phyloP scores from a whole-genome alignment of 2,329 filamentous ascomycete genomes.

The Scleromitrula shiraiana region DNA sequence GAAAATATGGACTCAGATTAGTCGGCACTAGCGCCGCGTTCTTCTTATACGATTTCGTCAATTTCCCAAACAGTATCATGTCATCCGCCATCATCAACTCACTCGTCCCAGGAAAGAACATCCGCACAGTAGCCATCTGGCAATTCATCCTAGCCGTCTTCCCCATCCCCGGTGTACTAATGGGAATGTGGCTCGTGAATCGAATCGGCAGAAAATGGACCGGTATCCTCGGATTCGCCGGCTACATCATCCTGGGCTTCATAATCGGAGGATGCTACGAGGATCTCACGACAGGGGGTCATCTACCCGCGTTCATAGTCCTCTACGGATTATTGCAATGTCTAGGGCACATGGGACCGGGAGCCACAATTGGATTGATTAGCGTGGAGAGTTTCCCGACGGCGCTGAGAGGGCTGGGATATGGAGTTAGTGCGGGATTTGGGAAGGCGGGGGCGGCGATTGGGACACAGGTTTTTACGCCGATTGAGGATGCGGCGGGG shows the following conservation, averaged over 20 bases:
- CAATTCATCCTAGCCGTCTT: constrained; percentile 30
- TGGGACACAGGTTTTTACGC: constrained; percentile 31
- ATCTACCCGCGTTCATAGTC: neutral
- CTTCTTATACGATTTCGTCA: constrained; percentile 33
- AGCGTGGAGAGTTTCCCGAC: constrained; percentile 30
- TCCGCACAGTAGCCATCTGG: constrained; percentile 31
- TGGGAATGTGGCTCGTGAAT: constrained; percentile 31
- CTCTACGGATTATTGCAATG: constrained; percentile 14
- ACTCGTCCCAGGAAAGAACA: constrained; percentile 27
- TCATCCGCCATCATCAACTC: constrained; percentile 30
- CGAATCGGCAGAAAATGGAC: constrained; percentile 20
- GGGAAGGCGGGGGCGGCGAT: constrained; percentile 31
- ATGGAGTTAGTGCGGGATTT: constrained; percentile 30
- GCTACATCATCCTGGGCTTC: neutral
- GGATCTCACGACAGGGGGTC: neutral
- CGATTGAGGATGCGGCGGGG: constrained; percentile 26
- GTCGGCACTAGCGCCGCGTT: constrained; percentile 30
- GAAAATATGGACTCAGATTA: neutral
- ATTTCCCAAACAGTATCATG: constrained; percentile 33
- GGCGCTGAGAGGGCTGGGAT: constrained; percentile 29
- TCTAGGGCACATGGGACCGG: constrained; percentile 31
- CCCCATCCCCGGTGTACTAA: constrained; percentile 30
- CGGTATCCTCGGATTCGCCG: neutral
- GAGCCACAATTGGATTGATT: constrained; percentile 30
- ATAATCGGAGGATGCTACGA: neutral